Evolutionary conservation across 1,284 basidiomycete genomes (phyloP).

Genomic region (Ceratorhiza oryzae-sativae): DNA sequence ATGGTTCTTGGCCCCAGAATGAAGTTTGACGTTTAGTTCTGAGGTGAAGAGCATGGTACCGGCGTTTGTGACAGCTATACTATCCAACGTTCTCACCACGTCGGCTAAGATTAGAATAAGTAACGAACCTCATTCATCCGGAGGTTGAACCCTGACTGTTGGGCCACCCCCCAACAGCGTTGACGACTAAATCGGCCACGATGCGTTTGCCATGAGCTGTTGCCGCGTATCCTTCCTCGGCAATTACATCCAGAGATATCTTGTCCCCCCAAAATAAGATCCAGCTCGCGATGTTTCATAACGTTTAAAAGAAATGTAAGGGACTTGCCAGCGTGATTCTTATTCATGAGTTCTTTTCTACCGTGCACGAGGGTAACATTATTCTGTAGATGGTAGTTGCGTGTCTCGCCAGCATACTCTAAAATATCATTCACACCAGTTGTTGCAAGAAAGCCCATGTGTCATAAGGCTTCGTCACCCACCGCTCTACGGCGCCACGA

Average conservation of each 20-base stretch:
- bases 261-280: conserved; percentile 65
- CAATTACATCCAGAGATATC: conserved; percentile 53
- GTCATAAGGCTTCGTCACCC: too few relatives aligned
- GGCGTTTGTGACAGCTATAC: background rate
- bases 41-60: conserved; percentile 37
- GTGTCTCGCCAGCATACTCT: conserved; percentile 66
- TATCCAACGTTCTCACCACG: conserved; percentile 16
- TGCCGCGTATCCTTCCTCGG: conserved; percentile 47
- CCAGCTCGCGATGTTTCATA: conserved; percentile 56
- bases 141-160: conserved; percentile 3
- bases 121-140: background rate
- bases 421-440: too few relatives aligned
- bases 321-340: conserved; percentile 62
- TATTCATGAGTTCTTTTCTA: conserved; percentile 61
- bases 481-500: too few relatives aligned
- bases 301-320: conserved; percentile 58
- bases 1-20: conserved; percentile 38
- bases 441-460: too few relatives aligned
- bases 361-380: conserved; percentile 72
- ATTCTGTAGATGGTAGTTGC: conserved; percentile 61
- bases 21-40: conserved; percentile 40
- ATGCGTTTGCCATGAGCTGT: conserved; percentile 64
- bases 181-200: conserved; percentile 64
- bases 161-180: conserved; percentile 1
- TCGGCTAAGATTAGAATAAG: background rate